phyloP scores from a whole-genome alignment of 148 eudicot species.

The Vaccinium vitisidaea region DNA sequence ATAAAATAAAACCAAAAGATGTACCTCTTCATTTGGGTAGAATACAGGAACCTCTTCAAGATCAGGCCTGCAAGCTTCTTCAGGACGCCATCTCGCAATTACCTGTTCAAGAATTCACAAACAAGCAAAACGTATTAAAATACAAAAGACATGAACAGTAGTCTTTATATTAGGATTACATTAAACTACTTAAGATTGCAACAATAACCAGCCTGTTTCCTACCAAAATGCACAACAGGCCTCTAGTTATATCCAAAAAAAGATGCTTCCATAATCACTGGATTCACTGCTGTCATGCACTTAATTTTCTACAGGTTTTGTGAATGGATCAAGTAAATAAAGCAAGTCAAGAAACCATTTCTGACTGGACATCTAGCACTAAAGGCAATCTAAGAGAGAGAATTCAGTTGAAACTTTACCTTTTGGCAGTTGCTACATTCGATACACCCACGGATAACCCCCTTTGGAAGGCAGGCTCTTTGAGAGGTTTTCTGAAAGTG shows the following conservation, averaged over 20 bases:
- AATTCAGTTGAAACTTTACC: slow-evolving; percentile 40
- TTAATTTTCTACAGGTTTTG: not conserved
- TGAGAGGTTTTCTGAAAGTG: slow-evolving; percentile 47
- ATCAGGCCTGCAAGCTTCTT: slow-evolving; percentile 71
- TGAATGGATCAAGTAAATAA: not conserved
- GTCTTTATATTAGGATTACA: not conserved
- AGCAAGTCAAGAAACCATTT: slow-evolving; percentile 2
- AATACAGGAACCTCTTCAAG: slow-evolving; percentile 90
- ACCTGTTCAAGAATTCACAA: slow-evolving; percentile 49
- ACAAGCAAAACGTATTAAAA: not conserved
- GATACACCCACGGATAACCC: slow-evolving; percentile 86
- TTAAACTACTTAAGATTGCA: slow-evolving; percentile 4
- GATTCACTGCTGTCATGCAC: not conserved
- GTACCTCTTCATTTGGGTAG: slow-evolving; percentile 90
- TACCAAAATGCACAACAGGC: not conserved
- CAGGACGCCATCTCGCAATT: slow-evolving; percentile 83
- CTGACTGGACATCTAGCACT: not conserved
- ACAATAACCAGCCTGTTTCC: not conserved
- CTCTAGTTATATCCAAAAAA: not conserved
- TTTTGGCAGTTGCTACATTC: slow-evolving; percentile 80
- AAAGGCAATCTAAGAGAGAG: not conserved
- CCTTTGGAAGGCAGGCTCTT: slow-evolving; percentile 65
- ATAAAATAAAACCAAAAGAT: not conserved
- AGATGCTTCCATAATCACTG: not conserved
- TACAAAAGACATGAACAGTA: slow-evolving; percentile 12